Evolutionary conservation across 192 early-diverging fungal genomes (phyloP), one percentile per base, ranked within the genome.

Genomic region (Linnemannia hyalina): DNA sequence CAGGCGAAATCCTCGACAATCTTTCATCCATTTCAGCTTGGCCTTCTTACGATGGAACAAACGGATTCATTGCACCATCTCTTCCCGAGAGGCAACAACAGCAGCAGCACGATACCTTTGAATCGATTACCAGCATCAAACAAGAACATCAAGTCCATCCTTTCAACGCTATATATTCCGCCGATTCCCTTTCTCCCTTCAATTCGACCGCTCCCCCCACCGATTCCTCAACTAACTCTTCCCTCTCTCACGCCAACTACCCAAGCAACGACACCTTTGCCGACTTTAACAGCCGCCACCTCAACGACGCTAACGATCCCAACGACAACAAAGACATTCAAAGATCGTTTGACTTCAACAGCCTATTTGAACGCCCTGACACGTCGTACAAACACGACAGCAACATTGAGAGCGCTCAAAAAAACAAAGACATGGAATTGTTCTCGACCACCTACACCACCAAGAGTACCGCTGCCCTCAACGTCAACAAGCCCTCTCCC

Each of bases 1-100:
- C 70, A 23, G 52, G 52, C 32, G 11, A 36, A 16, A n/a, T 54
- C 20, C 2, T 55, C 20, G 68, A 73, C 44, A 70, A n/a, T 7
- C 29, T 41, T 32, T 65, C 77, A n/a, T 22, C 68, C 35, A 79
- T 75, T 4, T 63, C 73, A 11, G 54, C 78, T 11, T 85, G 78
- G 83, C 75, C 83, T 6, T 68, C 83, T 13, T 73, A 47, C 20
- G 55, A 80, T 38, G 70, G 75, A 47, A n/a, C 57, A 26, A 6
- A 18, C 26, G 46, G 40, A 6, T 49, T n/a, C 32, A 36, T 44
- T 23, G 71, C 2, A 29, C 44, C 75, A 46, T 38, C 57, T 41
- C 36, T 52, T 3, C 22, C 8, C 55, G 35, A 46, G 42, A n/a
- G 26, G 6, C 49, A 80, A 7, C 68, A 70, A 41, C 74, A 76